Evolutionary conservation across 2,329 filamentous ascomycete species (phyloP), one percentile per base, ranked within the genome.

Genomic region (Trichophaea hybrida): DNA sequence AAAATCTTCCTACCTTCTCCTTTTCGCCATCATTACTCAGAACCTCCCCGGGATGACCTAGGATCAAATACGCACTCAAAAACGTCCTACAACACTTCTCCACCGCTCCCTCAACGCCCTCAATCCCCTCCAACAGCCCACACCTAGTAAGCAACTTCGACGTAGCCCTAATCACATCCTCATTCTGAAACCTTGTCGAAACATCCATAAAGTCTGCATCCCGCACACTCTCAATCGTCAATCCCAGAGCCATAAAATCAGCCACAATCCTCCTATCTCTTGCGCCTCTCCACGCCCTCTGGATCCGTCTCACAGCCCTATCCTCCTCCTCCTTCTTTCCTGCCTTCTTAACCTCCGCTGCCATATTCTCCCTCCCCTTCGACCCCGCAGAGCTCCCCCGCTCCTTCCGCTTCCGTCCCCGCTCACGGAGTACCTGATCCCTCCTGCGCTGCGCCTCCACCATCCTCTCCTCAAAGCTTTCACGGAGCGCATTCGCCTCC

Each of bases 381-480:
- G 66, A 72, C 69, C 61, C 68, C 58, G 71, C 65, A 77, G 75
- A 59, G 76, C 78, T 59, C 79, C 76, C 55, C 73, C 74, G 63
- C 78, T 77, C 70, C 75, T 76, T 67, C 74, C 73, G 65, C 75
- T 73, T 71, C 75, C 77, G 68, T 73, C 66, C 70, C 77, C 75
- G 70, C 75, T 66, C 65, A 31, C 60, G 78, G 66, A 80, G 74
- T 62, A 85, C 72, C 73, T 85, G 79, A 69, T 84, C 79, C 61
- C 86, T 77, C 67, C 87, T 78, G 70, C 76, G 80, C 71, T 90
- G 85, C 0, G 85, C 87, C 69, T 90, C 86, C 35, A 85, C 84
- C 67, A 88, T 78, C 64, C 84, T 82, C 73, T 89, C 86, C 70
- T 90, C 84, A 78, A 90, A 88, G 70, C 89, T 85, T 55, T 80